These are phyloP conservation scores for Botryobasidium botryosum DNA, from an alignment of 768 basidiomycete species.

Conservation along the genomic window DNA sequence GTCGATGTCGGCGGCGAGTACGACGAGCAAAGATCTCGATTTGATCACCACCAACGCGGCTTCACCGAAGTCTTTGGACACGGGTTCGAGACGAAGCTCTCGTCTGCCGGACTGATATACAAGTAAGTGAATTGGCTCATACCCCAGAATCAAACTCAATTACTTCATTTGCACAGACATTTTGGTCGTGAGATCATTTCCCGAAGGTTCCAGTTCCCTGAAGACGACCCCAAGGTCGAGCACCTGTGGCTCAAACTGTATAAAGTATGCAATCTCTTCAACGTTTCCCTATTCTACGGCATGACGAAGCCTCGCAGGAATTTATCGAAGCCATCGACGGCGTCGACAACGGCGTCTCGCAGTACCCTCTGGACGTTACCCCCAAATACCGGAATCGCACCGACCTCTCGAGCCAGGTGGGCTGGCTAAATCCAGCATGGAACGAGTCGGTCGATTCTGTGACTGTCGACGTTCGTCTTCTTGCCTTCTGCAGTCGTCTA, in stretches of 20 bases:
- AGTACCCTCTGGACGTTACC: constrained; percentile 50
- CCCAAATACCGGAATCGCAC: constrained; percentile 56
- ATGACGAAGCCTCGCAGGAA: constrained; percentile 30
- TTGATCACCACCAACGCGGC: constrained; percentile 93
- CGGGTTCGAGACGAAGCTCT: constrained; percentile 77
- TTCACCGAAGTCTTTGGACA: constrained; percentile 82
- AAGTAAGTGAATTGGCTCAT: constrained; percentile 39
- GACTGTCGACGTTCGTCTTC: constrained; percentile 47
- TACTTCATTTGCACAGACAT: constrained; percentile 35
- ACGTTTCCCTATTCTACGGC: neutral
- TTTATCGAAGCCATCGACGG: constrained; percentile 91
- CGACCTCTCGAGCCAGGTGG: constrained; percentile 72
- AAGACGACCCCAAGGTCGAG: constrained; percentile 45
- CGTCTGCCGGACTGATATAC: constrained; percentile 86
- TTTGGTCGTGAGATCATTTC: constrained; percentile 80
- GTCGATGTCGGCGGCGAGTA: constrained; percentile 94
- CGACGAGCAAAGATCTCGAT: constrained; percentile 57
- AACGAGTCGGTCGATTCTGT: constrained; percentile 58
- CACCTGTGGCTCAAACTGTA: constrained; percentile 82
- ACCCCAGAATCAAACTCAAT: neutral
- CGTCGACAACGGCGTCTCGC: constrained; percentile 86
- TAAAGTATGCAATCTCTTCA: constrained; percentile 29
- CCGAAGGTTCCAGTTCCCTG: constrained; percentile 31
- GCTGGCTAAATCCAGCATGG: constrained; percentile 79
- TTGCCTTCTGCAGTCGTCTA: neutral